Evolutionary conservation across 306 rosid species (phyloP), one percentile per base, ranked within the genome.

Genomic region (Sphenostylis stenocarpa): DNA sequence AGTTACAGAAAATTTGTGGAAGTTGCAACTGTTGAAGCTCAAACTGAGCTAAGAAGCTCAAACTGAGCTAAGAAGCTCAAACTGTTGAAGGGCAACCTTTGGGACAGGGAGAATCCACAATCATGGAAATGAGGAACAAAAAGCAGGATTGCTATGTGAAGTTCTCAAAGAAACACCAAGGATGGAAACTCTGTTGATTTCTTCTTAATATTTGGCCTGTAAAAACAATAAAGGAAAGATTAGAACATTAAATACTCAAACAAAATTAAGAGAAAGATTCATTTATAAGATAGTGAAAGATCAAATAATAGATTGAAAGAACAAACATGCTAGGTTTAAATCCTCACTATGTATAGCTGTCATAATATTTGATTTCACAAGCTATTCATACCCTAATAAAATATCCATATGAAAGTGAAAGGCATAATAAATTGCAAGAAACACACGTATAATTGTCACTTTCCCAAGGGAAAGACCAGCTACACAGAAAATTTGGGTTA

Each of bases 121-220:
- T 11, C 69, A 80, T 55, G 31, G 80, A 63, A 17, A 47, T 14
- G 23, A 56, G 39, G 64, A 62, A 68, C 49, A 47, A 48, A 43
- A 61, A 34, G 14, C 38, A 41, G 43, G 29, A 33, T 33, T 12
- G 75, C 38, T 65, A 62, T 49, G 58, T 24, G 45, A 77, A 52
- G 38, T 73, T 43, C 39, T 12, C 57, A 76, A 24, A 48, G 31
- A 36, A 38, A 56, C 6, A 20, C 19, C 34, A 78, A 51, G 47
- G 20, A 64, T 31, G 57, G 60, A 61, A 24, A 80, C 29, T 73
- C 52, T 68, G 3, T 69, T 13, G 64, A 28, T 70, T n/a, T 56
- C 84, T 83, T 67, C 47, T 70, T 62, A 60, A 51, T 64, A 53
- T 24, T 60, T 77, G 72, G 75, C 78, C 89, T 86, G 87, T 63